phyloP scores from a whole-genome alignment of 768 basidiomycete genomes.

The Austroboletus eburneus region DNA sequence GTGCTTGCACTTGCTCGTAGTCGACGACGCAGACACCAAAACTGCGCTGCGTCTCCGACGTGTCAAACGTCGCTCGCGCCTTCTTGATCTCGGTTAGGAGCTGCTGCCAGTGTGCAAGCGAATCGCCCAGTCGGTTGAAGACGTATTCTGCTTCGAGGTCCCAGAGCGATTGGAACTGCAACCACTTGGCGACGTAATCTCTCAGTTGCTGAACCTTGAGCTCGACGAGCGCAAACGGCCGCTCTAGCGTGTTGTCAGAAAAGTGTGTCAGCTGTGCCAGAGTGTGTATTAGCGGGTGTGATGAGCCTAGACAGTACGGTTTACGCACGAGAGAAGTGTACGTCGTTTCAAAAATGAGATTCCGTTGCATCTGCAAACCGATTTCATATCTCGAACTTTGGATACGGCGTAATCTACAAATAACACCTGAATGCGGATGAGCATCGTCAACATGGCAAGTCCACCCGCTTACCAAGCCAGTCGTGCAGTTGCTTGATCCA shows the following conservation, averaged over 20 bases:
- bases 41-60: slow-evolving; percentile 84
- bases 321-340: slow-evolving; percentile 66
- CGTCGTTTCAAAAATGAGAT: slow-evolving; percentile 59
- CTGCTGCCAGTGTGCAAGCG: slow-evolving; percentile 91
- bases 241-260: slow-evolving; percentile 66
- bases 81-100: slow-evolving; percentile 96
- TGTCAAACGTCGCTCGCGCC: slow-evolving; percentile 94
- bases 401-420: slow-evolving; percentile 82
- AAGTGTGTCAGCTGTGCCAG: slow-evolving; percentile 63
- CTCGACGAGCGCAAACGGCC: slow-evolving; percentile 85
- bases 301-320: neutral
- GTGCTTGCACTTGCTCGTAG: slow-evolving; percentile 96
- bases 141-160: slow-evolving; percentile 97
- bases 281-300: slow-evolving; percentile 8
- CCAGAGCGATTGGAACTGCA: slow-evolving; percentile 99
- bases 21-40: slow-evolving; percentile 95
- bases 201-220: slow-evolving; percentile 80
- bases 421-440: slow-evolving; percentile 50
- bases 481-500: slow-evolving; percentile 91
- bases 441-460: neutral
- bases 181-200: slow-evolving; percentile 95
- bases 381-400: slow-evolving; percentile 98
- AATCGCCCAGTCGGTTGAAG: slow-evolving; percentile 92
- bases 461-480: slow-evolving; percentile 61
- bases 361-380: slow-evolving; percentile 84